Percentiles rank a stretch among this genome's conserved stretches.
Evolutionary conservation across 495 filamentous ascomycete species (phyloP).

Genomic region (Daldinia bambusicola): DNA sequence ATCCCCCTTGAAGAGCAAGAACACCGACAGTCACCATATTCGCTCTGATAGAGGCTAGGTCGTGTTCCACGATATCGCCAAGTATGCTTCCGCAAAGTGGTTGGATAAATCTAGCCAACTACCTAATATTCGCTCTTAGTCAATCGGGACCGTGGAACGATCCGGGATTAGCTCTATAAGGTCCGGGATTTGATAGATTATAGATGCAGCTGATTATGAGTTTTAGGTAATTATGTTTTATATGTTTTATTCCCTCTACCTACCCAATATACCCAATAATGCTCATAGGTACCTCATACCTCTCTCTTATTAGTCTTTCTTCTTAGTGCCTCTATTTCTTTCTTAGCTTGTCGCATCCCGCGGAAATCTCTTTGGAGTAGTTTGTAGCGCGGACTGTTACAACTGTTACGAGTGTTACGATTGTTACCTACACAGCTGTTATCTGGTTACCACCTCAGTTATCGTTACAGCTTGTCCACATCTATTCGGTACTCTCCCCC

Average conservation of each 20-base stretch:
- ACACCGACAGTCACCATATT: constrained; percentile 76
- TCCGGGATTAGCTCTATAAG: constrained; percentile 2
- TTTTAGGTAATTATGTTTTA: constrained; percentile 2
- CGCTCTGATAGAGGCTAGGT: neutral
- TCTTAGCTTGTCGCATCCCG: constrained; percentile 18
- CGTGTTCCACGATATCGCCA: neutral
- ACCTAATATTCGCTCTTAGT: constrained; percentile 1
- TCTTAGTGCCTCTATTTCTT: neutral
- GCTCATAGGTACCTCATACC: neutral
- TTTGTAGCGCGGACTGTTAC: neutral
- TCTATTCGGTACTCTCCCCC: no score
- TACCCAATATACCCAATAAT: no score
- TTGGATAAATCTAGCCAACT: neutral
- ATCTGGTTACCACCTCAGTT: neutral
- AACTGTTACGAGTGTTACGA: neutral
- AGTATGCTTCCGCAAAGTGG: neutral
- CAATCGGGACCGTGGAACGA: neutral
- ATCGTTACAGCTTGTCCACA: neutral
- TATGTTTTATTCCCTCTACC: neutral
- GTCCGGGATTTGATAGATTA: constrained; percentile 11
- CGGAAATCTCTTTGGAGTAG: constrained; percentile 9
- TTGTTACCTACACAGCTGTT: neutral
- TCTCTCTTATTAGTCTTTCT: neutral
- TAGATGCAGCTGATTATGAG: neutral
- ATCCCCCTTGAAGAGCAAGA: constrained; percentile 93